phyloP scores from a whole-genome alignment of 495 filamentous ascomycete genomes.

The Neurospora sp. region DNA sequence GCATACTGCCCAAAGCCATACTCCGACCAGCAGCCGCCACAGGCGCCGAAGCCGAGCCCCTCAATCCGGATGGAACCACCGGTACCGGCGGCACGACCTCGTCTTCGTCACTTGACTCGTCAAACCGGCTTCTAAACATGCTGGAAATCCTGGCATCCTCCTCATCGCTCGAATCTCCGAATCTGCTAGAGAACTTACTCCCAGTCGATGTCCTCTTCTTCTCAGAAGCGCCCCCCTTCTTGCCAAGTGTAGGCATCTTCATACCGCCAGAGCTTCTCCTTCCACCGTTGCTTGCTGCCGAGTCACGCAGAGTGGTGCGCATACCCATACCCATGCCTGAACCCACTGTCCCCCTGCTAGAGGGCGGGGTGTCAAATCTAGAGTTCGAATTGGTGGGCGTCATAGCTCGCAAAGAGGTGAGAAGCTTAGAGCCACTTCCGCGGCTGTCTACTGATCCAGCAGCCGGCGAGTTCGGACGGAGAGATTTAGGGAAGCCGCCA shows the following conservation, averaged over 20 bases:
- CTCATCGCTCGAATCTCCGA: conserved; percentile 64
- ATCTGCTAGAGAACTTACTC: conserved; percentile 31
- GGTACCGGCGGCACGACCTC: conserved; percentile 18
- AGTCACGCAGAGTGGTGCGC: conserved; percentile 22
- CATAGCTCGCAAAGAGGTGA: conserved; percentile 25
- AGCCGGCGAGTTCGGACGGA: conserved; percentile 8
- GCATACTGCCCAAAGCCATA: neutral
- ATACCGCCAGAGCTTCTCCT: conserved; percentile 15
- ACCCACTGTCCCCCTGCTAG: neutral
- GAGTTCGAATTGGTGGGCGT: conserved; percentile 25
- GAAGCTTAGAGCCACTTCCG: neutral
- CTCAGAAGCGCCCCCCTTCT: conserved; percentile 12
- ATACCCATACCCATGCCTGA: conserved; percentile 13
- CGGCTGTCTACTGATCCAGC: neutral
- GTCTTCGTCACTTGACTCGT: conserved; percentile 74
- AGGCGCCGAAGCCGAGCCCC: neutral
- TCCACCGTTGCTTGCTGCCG: neutral
- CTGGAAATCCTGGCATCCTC: conserved; percentile 40
- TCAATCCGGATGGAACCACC: neutral
- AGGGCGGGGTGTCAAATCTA: conserved; percentile 11
- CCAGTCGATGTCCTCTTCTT: conserved; percentile 1
- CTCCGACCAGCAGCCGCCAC: neutral
- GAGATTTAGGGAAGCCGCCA: conserved; percentile 27
- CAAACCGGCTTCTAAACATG: conserved; percentile 60
- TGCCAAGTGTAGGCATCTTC: conserved; percentile 25